A percentile compares a stretch with the other conserved stretches of the same genome.
These are phyloP conservation scores for Alternaria triticimaculans DNA, from an alignment of 2,329 filamentous ascomycete genomes.

Conservation along the genomic window DNA sequence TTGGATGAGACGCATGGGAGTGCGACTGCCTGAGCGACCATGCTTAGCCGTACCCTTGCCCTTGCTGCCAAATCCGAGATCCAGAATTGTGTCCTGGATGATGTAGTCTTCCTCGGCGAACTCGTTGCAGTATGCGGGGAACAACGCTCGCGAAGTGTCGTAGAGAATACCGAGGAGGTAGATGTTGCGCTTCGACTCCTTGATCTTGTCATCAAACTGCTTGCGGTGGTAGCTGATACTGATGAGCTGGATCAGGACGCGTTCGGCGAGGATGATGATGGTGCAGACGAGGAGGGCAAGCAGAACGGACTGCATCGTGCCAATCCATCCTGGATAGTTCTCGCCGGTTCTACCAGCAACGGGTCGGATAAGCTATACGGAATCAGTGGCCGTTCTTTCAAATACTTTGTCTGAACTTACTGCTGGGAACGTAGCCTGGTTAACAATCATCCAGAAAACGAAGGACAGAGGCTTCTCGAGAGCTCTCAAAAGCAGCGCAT, in stretches of 20 bases:
- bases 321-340: slow-evolving; percentile 55
- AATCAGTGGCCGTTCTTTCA: neutral
- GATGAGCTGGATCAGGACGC: slow-evolving; percentile 80
- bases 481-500: slow-evolving; percentile 63
- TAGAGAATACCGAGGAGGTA: slow-evolving; percentile 83
- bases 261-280: slow-evolving; percentile 76
- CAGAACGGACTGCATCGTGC: slow-evolving; percentile 68
- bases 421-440: slow-evolving; percentile 65
- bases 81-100: slow-evolving; percentile 73
- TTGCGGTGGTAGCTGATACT: slow-evolving; percentile 85
- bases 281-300: slow-evolving; percentile 72
- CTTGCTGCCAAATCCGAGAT: slow-evolving; percentile 68
- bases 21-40: slow-evolving; percentile 66
- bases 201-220: slow-evolving; percentile 82
- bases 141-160: slow-evolving; percentile 85
- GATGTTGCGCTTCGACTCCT: slow-evolving; percentile 87
- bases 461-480: slow-evolving; percentile 68
- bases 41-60: slow-evolving; percentile 53
- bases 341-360: slow-evolving; percentile 17
- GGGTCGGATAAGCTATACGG: slow-evolving; percentile 12
- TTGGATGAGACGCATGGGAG: slow-evolving; percentile 79
- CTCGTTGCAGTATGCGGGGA: slow-evolving; percentile 90
- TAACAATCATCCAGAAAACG: slow-evolving; percentile 66
- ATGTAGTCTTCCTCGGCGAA: slow-evolving; percentile 91
- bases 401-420: neutral